These are phyloP conservation scores for Thuja plicata DNA, from an alignment of 83 land plant genomes.

Conservation along the genomic window DNA sequence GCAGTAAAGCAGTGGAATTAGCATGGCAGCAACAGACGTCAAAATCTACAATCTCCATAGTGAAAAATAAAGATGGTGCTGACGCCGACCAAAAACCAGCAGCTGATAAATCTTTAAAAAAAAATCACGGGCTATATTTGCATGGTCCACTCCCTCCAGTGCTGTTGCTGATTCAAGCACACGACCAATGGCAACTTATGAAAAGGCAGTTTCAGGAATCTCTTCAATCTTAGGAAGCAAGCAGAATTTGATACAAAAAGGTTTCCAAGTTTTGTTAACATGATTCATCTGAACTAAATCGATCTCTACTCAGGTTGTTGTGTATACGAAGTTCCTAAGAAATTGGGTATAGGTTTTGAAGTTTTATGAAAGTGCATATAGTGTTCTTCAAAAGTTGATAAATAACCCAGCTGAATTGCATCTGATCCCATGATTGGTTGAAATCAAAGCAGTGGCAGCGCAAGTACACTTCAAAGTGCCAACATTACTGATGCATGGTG, in stretches of 20 bases:
- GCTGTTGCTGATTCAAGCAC: slow-evolving; percentile 47
- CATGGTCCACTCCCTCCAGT: slow-evolving; percentile 56
- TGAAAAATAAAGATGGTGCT: slow-evolving; percentile 29
- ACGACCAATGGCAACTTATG: slow-evolving; percentile 23
- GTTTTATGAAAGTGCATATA: slow-evolving; percentile 80
- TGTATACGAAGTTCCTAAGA: slow-evolving; percentile 96
- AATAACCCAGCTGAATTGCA: slow-evolving; percentile 64
- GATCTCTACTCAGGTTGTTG: slow-evolving; percentile 87
- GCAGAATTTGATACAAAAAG: slow-evolving; percentile 87
- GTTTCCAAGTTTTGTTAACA: slow-evolving; percentile 54
- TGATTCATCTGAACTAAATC: slow-evolving; percentile 57
- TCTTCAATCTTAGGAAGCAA: slow-evolving; percentile 87
- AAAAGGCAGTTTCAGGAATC: slow-evolving; percentile 57
- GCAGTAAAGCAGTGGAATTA: slow-evolving; percentile 86
- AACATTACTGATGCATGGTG: slow-evolving; percentile 91
- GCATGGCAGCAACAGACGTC: slow-evolving; percentile 76
- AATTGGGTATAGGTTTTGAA: slow-evolving; percentile 95
- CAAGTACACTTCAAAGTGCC: slow-evolving; percentile 92
- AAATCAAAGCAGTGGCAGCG: slow-evolving; percentile 88
- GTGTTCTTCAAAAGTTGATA: slow-evolving; percentile 62
- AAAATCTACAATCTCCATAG: slow-evolving; percentile 28
- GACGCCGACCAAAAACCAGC: slow-evolving; percentile 48
- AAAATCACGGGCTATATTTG: slow-evolving; percentile 69
- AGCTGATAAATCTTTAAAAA: slow-evolving; percentile 62
- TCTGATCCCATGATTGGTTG: slow-evolving; percentile 76